Percentiles rank a stretch among this genome's conserved stretches.
These are phyloP conservation scores for Ruellia speciosa DNA, from an alignment of 305 asterid genomes.

Conservation along the genomic window DNA sequence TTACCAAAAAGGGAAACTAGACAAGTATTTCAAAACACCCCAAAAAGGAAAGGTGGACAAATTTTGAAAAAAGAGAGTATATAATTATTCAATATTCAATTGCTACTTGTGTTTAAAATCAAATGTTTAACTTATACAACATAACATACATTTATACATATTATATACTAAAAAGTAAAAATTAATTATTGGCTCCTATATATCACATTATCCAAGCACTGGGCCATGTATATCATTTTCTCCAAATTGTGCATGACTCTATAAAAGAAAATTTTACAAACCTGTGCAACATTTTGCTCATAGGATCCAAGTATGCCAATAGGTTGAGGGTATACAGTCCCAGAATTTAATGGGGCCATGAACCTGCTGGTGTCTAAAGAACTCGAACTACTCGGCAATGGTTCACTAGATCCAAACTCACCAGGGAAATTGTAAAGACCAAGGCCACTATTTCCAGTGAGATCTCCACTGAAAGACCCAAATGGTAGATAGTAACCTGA, in stretches of 20 bases:
- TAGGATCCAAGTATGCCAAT: constrained; percentile 89
- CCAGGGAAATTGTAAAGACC: constrained; percentile 76
- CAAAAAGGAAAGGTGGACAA: too few species aligned
- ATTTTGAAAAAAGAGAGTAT: too few species aligned
- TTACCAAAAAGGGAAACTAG: too few species aligned
- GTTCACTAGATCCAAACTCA: constrained; percentile 69
- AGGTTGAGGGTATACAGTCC: constrained; percentile 72
- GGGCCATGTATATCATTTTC: not conserved
- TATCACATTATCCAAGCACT: too few species aligned
- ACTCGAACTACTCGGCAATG: constrained; percentile 52
- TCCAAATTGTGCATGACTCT: constrained; percentile 8
- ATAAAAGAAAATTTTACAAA: constrained; percentile 29
- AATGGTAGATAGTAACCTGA: constrained; percentile 81
- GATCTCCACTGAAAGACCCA: constrained; percentile 73
- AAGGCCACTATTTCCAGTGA: constrained; percentile 61
- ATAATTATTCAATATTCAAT: too few species aligned
- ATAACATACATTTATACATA: too few species aligned
- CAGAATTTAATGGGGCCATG: constrained; percentile 72
- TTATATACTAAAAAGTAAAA: too few species aligned
- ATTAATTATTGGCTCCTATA: too few species aligned
- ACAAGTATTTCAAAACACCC: too few species aligned
- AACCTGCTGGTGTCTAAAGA: constrained; percentile 65
- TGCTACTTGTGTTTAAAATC: too few species aligned
- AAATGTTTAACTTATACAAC: too few species aligned
- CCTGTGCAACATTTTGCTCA: constrained; percentile 88